Evolutionary conservation across 2,329 filamentous ascomycete species (phyloP), one percentile per base, ranked within the genome.

Genomic region (Sphaerulina musiva): DNA sequence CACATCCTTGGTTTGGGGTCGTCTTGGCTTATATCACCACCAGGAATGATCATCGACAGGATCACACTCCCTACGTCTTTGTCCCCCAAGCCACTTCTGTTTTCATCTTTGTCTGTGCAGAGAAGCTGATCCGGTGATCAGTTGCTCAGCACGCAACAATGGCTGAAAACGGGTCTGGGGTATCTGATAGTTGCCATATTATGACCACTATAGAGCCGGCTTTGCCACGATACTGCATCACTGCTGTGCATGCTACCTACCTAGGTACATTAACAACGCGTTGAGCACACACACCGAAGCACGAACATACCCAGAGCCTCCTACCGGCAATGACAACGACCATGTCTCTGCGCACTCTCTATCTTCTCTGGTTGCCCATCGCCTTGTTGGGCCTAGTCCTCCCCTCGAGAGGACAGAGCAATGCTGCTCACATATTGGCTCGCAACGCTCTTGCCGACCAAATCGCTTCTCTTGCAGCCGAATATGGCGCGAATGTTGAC

Each of bases 291-390:
- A 26, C 11, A 41, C 26, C 9, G 11, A 31, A 52, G 26, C 17
- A 32, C 14, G n/a, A 29, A 44, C 26, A 31, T 45, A 14, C 20
- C 45, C 6, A 23, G 1, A 7, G 23, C 11, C 40, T 20, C 14
- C 7, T 32, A 32, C 39, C 4, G 36, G 17, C 36, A 2, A 43
- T 17, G 36, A 32, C 36, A 2, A 43, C 20, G 23, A 36, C 40
- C 1, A 46, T 41, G 9, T 32, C 38, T 38, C 14, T 39, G 3
- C 40, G 54, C 54, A 31, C 46, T 34, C 20, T 53, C 46, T 56
- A 56, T 32, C 54, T 56, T 20, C 49, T 56, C 46, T 56, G 54
- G 54, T 46, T 56, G 12, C 49, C 54, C 34, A 53, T 56, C 38
- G 54, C 54, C 46, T 38, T 56, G 3, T 42, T 56, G 8, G 46